These are phyloP conservation scores for Aspergillus coremiiformis DNA, from an alignment of 495 filamentous ascomycete species.

Conservation along the genomic window DNA sequence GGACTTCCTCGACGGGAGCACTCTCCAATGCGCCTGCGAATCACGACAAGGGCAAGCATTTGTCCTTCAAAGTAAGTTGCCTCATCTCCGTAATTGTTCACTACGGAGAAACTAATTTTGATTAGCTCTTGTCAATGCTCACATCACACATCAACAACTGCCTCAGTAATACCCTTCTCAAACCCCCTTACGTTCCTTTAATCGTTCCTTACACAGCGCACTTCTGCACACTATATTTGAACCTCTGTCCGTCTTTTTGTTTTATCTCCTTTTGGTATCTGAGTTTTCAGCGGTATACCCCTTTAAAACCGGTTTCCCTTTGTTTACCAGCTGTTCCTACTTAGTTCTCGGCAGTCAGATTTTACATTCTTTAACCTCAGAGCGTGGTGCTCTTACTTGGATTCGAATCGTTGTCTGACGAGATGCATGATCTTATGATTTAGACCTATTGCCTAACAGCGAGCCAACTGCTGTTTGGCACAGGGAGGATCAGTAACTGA, in stretches of 20 bases:
- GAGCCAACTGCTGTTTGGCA: not conserved
- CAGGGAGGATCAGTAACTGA: not conserved
- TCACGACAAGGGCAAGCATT: slow-evolving; percentile 63
- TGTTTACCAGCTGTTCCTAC: slow-evolving; percentile 14
- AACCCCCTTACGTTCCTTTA: slow-evolving; percentile 6
- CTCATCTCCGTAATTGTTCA: too few relatives aligned
- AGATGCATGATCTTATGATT: slow-evolving; percentile 13
- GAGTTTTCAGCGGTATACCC: slow-evolving; percentile 27
- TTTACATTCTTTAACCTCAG: not conserved
- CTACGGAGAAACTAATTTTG: slow-evolving; percentile 5
- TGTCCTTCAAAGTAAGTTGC: slow-evolving; percentile 56
- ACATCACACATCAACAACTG: slow-evolving; percentile 12
- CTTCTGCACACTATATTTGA: not conserved
- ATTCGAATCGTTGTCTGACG: slow-evolving; percentile 2
- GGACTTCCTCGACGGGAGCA: slow-evolving; percentile 76
- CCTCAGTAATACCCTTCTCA: slow-evolving; percentile 8
- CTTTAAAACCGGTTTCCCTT: slow-evolving; percentile 17
- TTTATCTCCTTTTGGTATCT: slow-evolving; percentile 9
- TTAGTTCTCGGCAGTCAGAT: slow-evolving; percentile 2
- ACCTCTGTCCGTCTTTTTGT: not conserved
- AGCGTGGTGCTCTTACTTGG: slow-evolving; percentile 3
- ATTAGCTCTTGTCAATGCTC: slow-evolving; percentile 16
- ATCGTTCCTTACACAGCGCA: slow-evolving; percentile 1
- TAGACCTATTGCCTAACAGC: not conserved
- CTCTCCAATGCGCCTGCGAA: slow-evolving; percentile 79